Percentiles rank a stretch among this genome's conserved stretches.
These are phyloP conservation scores for Scedosporium minutisporum DNA, from an alignment of 2,329 filamentous ascomycete species.

Conservation along the genomic window DNA sequence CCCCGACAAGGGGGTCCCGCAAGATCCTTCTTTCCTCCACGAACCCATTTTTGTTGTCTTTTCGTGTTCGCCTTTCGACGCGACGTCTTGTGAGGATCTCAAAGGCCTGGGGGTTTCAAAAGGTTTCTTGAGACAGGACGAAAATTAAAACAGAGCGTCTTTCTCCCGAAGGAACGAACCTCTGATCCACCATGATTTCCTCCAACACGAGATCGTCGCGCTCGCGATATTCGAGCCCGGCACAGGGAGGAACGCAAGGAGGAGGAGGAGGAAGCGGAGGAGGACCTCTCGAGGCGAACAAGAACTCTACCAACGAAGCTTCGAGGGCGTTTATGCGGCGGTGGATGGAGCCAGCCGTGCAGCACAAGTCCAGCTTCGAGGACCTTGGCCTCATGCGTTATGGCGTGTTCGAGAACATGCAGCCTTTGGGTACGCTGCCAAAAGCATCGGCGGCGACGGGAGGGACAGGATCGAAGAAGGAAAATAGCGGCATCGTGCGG, in stretches of 20 bases:
- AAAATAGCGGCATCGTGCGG: conserved; percentile 17
- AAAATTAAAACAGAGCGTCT: not conserved
- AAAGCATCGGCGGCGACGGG: conserved; percentile 28
- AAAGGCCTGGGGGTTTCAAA: not conserved
- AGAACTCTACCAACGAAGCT: conserved; percentile 23
- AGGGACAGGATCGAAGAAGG: not conserved
- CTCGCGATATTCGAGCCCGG: conserved; percentile 49
- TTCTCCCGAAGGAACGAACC: not conserved
- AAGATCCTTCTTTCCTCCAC: not conserved
- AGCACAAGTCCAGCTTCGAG: conserved; percentile 62
- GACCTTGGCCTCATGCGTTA: conserved; percentile 65
- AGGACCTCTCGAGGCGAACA: conserved; percentile 26
- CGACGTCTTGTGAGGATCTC: not conserved
- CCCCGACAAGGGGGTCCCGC: not conserved
- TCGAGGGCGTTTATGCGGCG: conserved; percentile 42
- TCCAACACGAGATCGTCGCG: conserved; percentile 39
- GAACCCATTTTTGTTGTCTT: not conserved
- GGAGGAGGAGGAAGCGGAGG: conserved; percentile 8
- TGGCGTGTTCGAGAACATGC: conserved; percentile 77
- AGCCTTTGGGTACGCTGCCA: conserved; percentile 65
- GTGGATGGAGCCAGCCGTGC: conserved; percentile 50
- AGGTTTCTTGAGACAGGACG: not conserved
- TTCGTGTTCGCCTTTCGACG: not conserved
- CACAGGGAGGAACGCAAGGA: conserved; percentile 18
- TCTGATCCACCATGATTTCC: conserved; percentile 23